Evolutionary conservation across 352 stramenopile species (phyloP), one percentile per base, ranked within the genome.

Genomic region (Phytopythium vexans): DNA sequence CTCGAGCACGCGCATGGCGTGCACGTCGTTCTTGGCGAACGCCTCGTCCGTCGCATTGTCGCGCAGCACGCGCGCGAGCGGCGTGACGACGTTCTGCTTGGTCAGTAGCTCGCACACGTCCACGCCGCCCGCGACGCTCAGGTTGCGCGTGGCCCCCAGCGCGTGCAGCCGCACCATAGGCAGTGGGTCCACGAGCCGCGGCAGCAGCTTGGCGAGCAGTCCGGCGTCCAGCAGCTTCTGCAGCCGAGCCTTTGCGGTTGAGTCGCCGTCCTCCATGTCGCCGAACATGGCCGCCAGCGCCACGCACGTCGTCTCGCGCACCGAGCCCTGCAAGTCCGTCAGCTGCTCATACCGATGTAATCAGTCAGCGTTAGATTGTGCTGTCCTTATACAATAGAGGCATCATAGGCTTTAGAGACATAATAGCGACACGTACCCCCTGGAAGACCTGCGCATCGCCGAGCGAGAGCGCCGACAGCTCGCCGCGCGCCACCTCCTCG

Each of bases 251-350:
- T n/a, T n/a, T n/a, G 31, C 67, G 68, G 41, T 73, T 89, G 37
- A 64, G 56, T 15, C 43, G 52, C 59, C 76, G 48, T 70, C 77
- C 50, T 68, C 63, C n/a, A 70, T 43, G 53, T 92, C 79, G 12
- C 83, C 83, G 50, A 89, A 95, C 76, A 92, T 92, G 45, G 76
- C 81, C 46, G 86, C 86, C 46, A 95, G 63, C 35, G 81, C 68
- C n/a, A 95, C 79, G 54, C 86, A 95, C 51, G 86, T 94, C 34
- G 82, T 78, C 56, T 95, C 86, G 11, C 86, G 86, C 46, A 95
- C 83, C 32, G 86, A 86, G 32, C 83, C 83, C 60, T 93, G 80
- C 21, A 86, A 43, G 56, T 89, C 77, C 36, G 77, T 71, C 31
- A 95, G 69, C 77, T 88, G 47, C 38, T 49, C 8, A 15, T 21